A percentile compares a stretch with the other conserved stretches of the same genome.
These are phyloP conservation scores for Breynia disticha DNA, from an alignment of 441 rosid species.

Conservation along the genomic window DNA sequence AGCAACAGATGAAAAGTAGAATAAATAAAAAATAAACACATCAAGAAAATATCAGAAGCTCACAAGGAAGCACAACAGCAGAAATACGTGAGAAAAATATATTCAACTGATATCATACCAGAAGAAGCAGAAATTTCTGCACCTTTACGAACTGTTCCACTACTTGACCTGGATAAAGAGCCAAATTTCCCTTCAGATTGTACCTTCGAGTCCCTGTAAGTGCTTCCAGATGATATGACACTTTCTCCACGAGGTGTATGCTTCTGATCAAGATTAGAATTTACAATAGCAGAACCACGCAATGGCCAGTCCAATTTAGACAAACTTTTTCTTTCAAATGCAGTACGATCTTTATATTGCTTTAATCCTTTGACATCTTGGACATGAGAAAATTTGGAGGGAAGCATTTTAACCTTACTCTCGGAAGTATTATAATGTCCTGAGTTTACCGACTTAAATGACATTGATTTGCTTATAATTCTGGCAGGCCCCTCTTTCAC, in stretches of 20 bases:
- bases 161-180: conserved; percentile 40
- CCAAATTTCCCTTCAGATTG: conserved; percentile 55
- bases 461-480: conserved; percentile 56
- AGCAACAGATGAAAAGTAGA: background rate
- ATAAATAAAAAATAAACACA: too few relatives aligned
- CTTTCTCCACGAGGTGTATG: conserved; percentile 41
- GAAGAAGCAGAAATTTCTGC: conserved; percentile 34
- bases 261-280: conserved; percentile 50
- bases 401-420: conserved; percentile 44
- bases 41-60: background rate
- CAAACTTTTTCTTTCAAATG: conserved; percentile 37
- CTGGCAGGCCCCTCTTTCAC: conserved; percentile 45
- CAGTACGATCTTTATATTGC: conserved; percentile 44
- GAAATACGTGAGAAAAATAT: conserved; percentile 3
- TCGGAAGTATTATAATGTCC: conserved; percentile 41
- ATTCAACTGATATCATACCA: conserved; percentile 34
- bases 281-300: conserved; percentile 21
- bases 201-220: conserved; percentile 44
- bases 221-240: conserved; percentile 31
- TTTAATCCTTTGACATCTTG: conserved; percentile 54
- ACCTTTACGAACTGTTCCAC: conserved; percentile 40
- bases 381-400: conserved; percentile 40
- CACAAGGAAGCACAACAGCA: background rate
- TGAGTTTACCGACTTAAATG: conserved; percentile 50
- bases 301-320: conserved; percentile 31